phyloP scores from a whole-genome alignment of 208 protist genomes.

The Naegleria lovaniensis region DNA sequence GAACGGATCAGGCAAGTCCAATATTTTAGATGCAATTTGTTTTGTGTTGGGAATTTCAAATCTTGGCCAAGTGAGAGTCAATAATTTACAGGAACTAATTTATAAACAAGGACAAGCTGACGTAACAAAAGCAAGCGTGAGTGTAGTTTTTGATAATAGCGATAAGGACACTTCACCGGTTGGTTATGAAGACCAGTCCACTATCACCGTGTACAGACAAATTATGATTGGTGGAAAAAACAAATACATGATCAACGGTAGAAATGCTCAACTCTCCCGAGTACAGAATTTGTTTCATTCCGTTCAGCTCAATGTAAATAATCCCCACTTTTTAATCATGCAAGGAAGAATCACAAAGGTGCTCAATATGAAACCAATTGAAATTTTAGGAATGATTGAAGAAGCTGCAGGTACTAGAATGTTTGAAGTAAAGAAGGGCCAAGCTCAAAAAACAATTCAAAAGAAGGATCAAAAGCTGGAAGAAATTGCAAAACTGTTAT shows the following conservation, averaged over 20 bases:
- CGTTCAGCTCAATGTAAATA: slow-evolving; percentile 99
- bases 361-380: slow-evolving; percentile 98
- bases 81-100: slow-evolving; percentile 94
- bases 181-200: slow-evolving; percentile 90
- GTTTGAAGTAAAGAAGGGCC: slow-evolving; percentile 95
- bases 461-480: slow-evolving; percentile 98
- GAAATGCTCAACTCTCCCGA: slow-evolving; percentile 82
- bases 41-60: slow-evolving; percentile 99
- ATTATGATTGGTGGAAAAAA: slow-evolving; percentile 88
- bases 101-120: slow-evolving; percentile 99
- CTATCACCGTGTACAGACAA: slow-evolving; percentile 95
- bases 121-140: slow-evolving; percentile 97
- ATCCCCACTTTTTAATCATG: slow-evolving; percentile 99
- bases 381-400: slow-evolving; percentile 97
- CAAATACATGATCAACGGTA: slow-evolving; percentile 99
- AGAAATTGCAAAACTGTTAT: slow-evolving; percentile 84
- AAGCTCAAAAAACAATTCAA: slow-evolving; percentile 89
- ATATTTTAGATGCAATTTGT: slow-evolving; percentile 99
- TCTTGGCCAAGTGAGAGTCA: slow-evolving; percentile 90
- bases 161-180: slow-evolving; percentile 84
- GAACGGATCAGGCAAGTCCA: slow-evolving; percentile 99
- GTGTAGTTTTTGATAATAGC: slow-evolving; percentile 97
- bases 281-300: slow-evolving; percentile 99
- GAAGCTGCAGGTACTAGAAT: slow-evolving; percentile 99
- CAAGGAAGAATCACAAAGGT: slow-evolving; percentile 99